Percentiles rank a stretch among this genome's conserved stretches.
These are phyloP conservation scores for Pichia sp. DNA, from an alignment of 1,139 yeast genomes.

Conservation along the genomic window DNA sequence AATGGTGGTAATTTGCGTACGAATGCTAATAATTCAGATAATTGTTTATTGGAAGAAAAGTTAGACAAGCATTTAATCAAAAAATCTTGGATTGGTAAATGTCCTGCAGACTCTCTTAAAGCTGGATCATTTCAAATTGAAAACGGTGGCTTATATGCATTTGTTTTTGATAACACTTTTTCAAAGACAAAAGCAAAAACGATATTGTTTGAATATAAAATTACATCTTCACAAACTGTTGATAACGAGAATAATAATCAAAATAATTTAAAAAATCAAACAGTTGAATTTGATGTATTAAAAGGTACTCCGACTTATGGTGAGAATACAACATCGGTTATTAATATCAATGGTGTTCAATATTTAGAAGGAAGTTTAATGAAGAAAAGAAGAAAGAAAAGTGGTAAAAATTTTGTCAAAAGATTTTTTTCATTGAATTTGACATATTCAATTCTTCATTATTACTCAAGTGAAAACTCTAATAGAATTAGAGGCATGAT, in stretches of 20 bases:
- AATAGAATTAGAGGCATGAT: slow-evolving; percentile 82
- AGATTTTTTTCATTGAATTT: slow-evolving; percentile 79
- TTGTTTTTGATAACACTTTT: slow-evolving; percentile 87
- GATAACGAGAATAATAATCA: background rate
- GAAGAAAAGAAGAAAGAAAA: slow-evolving; percentile 63
- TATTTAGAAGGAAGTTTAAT: slow-evolving; percentile 67
- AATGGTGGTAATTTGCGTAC: background rate
- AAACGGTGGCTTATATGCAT: slow-evolving; percentile 68
- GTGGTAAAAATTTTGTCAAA: slow-evolving; percentile 81
- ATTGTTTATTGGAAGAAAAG: slow-evolving; percentile 30
- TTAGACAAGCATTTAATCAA: slow-evolving; percentile 34
- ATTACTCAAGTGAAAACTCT: slow-evolving; percentile 66
- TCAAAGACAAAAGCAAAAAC: slow-evolving; percentile 82
- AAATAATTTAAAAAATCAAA: background rate
- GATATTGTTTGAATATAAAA: slow-evolving; percentile 59
- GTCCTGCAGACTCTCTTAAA: slow-evolving; percentile 49
- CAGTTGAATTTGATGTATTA: background rate
- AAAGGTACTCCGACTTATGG: background rate
- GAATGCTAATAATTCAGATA: background rate
- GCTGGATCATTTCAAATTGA: slow-evolving; percentile 57
- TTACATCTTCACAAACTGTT: slow-evolving; percentile 18
- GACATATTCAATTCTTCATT: slow-evolving; percentile 76
- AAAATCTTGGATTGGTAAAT: slow-evolving; percentile 42
- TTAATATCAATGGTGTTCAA: slow-evolving; percentile 45
- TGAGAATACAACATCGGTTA: slow-evolving; percentile 19